Evolutionary conservation across 371 early-diverging fungal species (phyloP).

Genomic region (Dichotomocladium elegans): DNA sequence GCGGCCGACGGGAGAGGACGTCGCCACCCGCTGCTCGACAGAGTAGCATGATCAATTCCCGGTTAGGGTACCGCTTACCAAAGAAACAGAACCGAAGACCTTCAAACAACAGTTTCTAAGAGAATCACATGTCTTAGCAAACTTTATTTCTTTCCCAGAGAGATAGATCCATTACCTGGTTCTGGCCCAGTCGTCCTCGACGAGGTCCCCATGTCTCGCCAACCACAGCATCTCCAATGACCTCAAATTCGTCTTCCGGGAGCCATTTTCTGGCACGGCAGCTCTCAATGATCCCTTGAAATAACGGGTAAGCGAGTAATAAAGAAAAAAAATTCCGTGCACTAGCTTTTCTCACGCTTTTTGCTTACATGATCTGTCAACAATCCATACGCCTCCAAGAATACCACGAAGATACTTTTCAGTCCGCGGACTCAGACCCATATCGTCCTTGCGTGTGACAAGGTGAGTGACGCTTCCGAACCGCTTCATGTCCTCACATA

Average conservation of each 20-base stretch:
- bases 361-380: conserved; percentile 27
- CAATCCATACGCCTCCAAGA: conserved; percentile 37
- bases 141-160: no score
- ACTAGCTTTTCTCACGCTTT: no score
- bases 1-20: conserved; percentile 19
- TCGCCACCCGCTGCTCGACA: conserved; percentile 25
- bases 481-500: not conserved
- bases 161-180: no score
- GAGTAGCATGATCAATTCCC: conserved; percentile 17
- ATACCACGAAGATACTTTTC: conserved; percentile 35
- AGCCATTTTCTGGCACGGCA: conserved; percentile 23
- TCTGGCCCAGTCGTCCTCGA: conserved; percentile 6
- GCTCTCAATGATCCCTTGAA: conserved; percentile 33
- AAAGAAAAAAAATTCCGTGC: not conserved
- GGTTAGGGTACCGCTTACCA: conserved; percentile 23
- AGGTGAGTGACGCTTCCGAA: conserved; percentile 26
- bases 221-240: conserved; percentile 25
- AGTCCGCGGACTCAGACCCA: conserved; percentile 23
- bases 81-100: conserved; percentile 21
- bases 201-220: conserved; percentile 28
- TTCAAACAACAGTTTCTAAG: conserved; percentile 12
- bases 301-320: not conserved
- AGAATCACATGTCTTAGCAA: no score
- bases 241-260: conserved; percentile 27
- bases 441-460: conserved; percentile 25